phyloP scores from a whole-genome alignment of 1,284 basidiomycete genomes.

The Golubevia pallescens region DNA sequence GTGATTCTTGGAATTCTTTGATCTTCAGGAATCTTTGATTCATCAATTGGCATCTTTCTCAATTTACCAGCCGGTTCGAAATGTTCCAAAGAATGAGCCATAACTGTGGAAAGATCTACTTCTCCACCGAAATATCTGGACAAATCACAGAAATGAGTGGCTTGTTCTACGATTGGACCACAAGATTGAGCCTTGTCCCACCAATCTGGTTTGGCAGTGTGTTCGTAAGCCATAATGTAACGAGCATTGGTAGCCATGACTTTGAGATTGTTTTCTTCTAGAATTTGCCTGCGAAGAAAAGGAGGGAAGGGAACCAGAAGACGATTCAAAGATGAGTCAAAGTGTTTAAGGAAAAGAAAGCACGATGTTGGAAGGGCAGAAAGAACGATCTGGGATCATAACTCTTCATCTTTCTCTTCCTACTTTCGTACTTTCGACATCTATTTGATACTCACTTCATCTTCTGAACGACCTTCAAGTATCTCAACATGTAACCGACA shows the following conservation, averaged over 20 bases:
- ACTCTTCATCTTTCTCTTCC: too few species aligned
- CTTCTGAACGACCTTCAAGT: slow-evolving; percentile 79
- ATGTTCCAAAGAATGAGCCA: slow-evolving; percentile 65
- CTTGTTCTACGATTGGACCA: slow-evolving; percentile 95
- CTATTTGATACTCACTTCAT: slow-evolving; percentile 72
- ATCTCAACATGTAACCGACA: slow-evolving; percentile 75
- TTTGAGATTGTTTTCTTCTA: slow-evolving; percentile 90
- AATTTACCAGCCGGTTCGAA: slow-evolving; percentile 75
- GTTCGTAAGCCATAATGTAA: slow-evolving; percentile 89
- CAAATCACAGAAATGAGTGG: slow-evolving; percentile 78
- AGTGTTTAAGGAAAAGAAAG: not conserved
- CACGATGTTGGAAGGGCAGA: slow-evolving; percentile 10
- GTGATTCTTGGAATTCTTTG: slow-evolving; percentile 61
- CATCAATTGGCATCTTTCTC: slow-evolving; percentile 80
- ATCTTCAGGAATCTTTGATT: slow-evolving; percentile 72
- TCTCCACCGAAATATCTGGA: slow-evolving; percentile 98
- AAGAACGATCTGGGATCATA: too few species aligned
- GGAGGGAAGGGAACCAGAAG: too few species aligned
- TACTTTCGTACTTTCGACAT: too few species aligned
- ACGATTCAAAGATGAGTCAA: not conserved
- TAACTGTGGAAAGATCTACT: slow-evolving; percentile 83
- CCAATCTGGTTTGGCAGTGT: slow-evolving; percentile 80
- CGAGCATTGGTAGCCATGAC: slow-evolving; percentile 96
- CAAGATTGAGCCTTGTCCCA: slow-evolving; percentile 93
- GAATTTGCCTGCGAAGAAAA: slow-evolving; percentile 69